Conservation (phyloP, 257 asterid genomes). For the Solanum appendiculatum region DNA sequence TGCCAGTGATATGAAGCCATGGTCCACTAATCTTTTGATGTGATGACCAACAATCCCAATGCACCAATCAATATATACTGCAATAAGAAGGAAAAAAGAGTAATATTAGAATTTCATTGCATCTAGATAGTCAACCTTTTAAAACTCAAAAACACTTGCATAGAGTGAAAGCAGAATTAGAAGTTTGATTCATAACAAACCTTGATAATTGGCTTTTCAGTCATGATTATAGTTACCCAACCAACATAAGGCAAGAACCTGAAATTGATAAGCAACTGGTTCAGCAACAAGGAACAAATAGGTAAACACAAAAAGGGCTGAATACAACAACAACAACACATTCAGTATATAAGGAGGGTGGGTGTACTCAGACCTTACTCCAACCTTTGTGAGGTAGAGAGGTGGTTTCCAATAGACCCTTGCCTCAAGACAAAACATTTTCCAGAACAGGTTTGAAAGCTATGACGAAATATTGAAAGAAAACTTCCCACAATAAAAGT, state of each 20-base stretch:
- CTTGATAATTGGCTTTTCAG: conserved; percentile 97
- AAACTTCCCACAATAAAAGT: not conserved
- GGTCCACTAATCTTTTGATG: conserved; percentile 64
- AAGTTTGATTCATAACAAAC: conserved; percentile 19
- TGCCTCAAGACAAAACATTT: not conserved
- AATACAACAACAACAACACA: not conserved
- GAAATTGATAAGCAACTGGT: conserved; percentile 6
- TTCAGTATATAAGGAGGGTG: not conserved
- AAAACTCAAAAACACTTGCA: not conserved
- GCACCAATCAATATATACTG: conserved; percentile 92
- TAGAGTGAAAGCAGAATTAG: not conserved
- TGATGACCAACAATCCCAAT: conserved; percentile 82
- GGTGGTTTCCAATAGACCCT: not conserved
- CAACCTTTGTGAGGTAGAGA: not conserved
- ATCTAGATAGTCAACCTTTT: not conserved
- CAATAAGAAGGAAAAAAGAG: conserved; percentile 11
- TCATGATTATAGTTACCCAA: conserved; percentile 98
- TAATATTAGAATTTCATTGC: not conserved
- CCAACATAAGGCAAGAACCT: conserved; percentile 98
- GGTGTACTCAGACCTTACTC: not conserved
- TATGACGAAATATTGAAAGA: not conserved
- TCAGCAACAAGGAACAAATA: not conserved
- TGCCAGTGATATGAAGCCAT: not conserved
- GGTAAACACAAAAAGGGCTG: not conserved
- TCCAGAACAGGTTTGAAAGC: not conserved